Conservation (phyloP, 83 land plant genomes). For the Picea abies region DNA sequence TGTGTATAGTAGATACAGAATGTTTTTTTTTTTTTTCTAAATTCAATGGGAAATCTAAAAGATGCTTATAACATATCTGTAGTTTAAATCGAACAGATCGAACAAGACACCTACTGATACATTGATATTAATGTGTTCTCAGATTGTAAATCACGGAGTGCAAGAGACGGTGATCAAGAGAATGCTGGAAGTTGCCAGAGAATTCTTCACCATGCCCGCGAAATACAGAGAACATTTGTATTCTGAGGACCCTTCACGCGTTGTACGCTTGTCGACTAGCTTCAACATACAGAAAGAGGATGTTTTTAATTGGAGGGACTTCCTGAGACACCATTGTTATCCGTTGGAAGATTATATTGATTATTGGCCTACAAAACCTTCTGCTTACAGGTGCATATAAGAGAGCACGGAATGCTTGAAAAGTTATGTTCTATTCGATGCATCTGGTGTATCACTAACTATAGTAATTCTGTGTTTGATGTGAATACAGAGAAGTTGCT, state of each 20-base stretch:
- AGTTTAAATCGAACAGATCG: no score
- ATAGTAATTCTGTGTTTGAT: background rate
- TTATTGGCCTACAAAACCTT: constrained; percentile 32
- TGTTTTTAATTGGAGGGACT: no score
- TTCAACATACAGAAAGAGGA: no score
- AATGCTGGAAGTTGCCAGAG: constrained; percentile 13
- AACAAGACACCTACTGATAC: no score
- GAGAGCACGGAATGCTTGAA: background rate
- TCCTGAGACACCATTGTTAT: no score
- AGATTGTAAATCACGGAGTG: no score
- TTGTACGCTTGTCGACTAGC: constrained; percentile 25
- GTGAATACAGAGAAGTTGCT: no score
- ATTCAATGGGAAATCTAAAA: no score
- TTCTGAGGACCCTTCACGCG: constrained; percentile 58
- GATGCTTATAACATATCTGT: no score
- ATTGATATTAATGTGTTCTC: no score
- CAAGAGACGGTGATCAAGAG: no score
- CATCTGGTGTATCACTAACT: background rate
- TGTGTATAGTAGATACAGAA: constrained; percentile 4
- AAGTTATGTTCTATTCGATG: background rate
- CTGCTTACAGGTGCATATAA: constrained; percentile 21
- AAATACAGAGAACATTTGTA: constrained; percentile 60
- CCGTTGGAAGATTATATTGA: background rate
- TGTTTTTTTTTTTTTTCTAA: no score
- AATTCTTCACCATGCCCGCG: constrained; percentile 54